Percentiles rank a stretch among this genome's conserved stretches.
phyloP scores from a whole-genome alignment of 306 rosid species.

The Corylus avellana region DNA sequence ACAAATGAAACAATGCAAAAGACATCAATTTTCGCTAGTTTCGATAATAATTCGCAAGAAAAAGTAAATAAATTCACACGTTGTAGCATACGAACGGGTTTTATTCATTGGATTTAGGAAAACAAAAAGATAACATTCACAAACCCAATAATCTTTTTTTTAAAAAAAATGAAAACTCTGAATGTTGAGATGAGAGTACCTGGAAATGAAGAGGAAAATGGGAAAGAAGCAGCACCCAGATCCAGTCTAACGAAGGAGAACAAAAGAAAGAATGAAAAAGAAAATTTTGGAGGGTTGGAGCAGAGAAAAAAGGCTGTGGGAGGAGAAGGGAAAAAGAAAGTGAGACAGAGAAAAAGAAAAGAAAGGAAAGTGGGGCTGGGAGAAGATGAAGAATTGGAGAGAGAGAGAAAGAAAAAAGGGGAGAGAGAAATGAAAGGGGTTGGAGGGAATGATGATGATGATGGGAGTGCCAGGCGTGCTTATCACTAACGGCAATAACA shows the following conservation, averaged over 20 bases:
- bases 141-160: slow-evolving; percentile 9
- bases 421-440: slow-evolving; percentile 33
- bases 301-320: slow-evolving; percentile 26
- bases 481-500: slow-evolving; percentile 86
- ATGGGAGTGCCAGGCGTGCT: slow-evolving; percentile 87
- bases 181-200: slow-evolving; percentile 32
- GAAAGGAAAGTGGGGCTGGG: slow-evolving; percentile 42
- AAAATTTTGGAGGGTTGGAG: slow-evolving; percentile 19
- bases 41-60: slow-evolving; percentile 16
- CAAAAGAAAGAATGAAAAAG: slow-evolving; percentile 10
- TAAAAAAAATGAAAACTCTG: background rate
- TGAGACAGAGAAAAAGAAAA: slow-evolving; percentile 15
- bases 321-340: slow-evolving; percentile 16
- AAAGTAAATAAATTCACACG: background rate
- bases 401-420: slow-evolving; percentile 44
- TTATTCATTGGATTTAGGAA: background rate
- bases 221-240: slow-evolving; percentile 42
- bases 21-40: slow-evolving; percentile 5
- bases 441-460: slow-evolving; percentile 76
- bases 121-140: slow-evolving; percentile 9
- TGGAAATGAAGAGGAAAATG: slow-evolving; percentile 29
- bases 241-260: slow-evolving; percentile 47
- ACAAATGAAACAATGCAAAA: slow-evolving; percentile 12
- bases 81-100: background rate
- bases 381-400: slow-evolving; percentile 40